Evolutionary conservation across 805 yeast genomes (phyloP).

Genomic region (Jamesozyma spencerorum): DNA sequence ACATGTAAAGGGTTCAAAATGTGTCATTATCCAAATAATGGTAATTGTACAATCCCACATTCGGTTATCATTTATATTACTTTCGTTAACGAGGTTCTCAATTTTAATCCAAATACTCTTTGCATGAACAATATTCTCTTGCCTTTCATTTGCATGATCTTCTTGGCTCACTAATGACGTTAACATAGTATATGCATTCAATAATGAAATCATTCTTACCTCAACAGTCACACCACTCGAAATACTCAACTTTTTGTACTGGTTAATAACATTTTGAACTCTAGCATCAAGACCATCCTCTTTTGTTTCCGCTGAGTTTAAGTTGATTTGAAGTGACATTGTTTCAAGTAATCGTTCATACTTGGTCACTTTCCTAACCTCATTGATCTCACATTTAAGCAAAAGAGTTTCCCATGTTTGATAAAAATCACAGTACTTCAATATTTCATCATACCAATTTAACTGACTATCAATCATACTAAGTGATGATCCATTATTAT

Average conservation of each 20-base stretch:
- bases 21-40: constrained; percentile 24
- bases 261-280: background rate
- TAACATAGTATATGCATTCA: constrained; percentile 16
- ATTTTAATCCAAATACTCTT: constrained; percentile 17
- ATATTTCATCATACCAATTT: constrained; percentile 13
- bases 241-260: background rate
- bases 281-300: background rate
- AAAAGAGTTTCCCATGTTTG: constrained; percentile 16
- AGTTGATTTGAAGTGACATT: background rate
- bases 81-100: constrained; percentile 5
- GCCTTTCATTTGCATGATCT: constrained; percentile 1
- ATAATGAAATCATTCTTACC: constrained; percentile 15
- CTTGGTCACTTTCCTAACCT: no score
- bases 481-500: constrained; percentile 4
- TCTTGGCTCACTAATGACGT: constrained; percentile 11
- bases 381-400: constrained; percentile 5
- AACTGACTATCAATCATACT: constrained; percentile 7
- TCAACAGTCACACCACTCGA: constrained; percentile 6
- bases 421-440: constrained; percentile 18
- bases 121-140: constrained; percentile 6
- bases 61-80: constrained; percentile 14
- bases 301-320: background rate
- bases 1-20: constrained; percentile 26
- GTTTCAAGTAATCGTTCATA: background rate
- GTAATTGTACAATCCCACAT: constrained; percentile 24